Base-by-base conservation (phyloP, 192 early-diverging fungal genomes). In the Umbelopsis sp. region DNA sequence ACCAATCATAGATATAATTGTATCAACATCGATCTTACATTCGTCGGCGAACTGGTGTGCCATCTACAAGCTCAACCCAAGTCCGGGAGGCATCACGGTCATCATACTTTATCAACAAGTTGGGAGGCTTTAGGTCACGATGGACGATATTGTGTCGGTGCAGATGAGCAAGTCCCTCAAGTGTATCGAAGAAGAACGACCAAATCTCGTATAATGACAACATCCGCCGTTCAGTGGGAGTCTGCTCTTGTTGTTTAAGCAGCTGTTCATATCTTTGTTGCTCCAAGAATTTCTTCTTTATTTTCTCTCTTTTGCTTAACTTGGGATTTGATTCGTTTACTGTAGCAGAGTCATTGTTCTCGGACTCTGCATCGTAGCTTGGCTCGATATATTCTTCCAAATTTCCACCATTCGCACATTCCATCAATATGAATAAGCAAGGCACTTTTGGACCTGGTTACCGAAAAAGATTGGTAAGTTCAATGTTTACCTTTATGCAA, bases 341-440 rank as follows among this genome's bases (percentile, higher is more conserved):
- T 64, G 73, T 6, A 21, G 23, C 8, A 21, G 44, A 13, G 7
- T 50, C 37, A 64, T 52, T 22, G 13, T 9, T 18, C 46, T 51
- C 16, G 20, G 23, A 30, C 6, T 49, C 1, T 37, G 21, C 18
- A 6, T 81, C 75, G 1, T 6, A 41, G 37, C 37, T 41, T 41
- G 85, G 67, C 44, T 88, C 86, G 68, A 98, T 86, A 70, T 89
- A 98, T 71, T 98, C 96, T 81, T 98, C 96, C 30, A 98, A 81
- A 73, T 94, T 98, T 6, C 96, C 95, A 20, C 95, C 97, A 70
- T 97, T 97, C 6, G 95, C 95, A 53, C 88, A 91, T 69, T 93
- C 92, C 97, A 98, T 98, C 3, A 98, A 76, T 37, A 98, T 97
- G 71, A 97, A 98, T 16, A 98, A 83, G 66, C 93, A 96, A 0